Conservation (phyloP, 2,329 filamentous ascomycete genomes). For the Phaeophleospora eucalypticola region DNA sequence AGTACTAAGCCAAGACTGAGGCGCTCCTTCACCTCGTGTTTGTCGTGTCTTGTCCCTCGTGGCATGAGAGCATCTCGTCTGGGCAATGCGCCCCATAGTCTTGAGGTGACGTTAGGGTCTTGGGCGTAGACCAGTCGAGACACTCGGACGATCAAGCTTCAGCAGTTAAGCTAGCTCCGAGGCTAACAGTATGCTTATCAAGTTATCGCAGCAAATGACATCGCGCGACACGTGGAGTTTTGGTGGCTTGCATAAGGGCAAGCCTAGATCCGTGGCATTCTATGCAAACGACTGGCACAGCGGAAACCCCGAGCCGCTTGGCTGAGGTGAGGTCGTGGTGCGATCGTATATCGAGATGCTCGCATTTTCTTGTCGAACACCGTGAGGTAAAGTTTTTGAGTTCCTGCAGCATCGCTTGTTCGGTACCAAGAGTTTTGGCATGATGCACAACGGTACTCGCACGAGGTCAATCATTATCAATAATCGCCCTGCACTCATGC, state of each 20-base stretch:
- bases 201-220: neutral
- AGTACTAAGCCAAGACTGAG: too few relatives aligned
- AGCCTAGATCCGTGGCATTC: neutral
- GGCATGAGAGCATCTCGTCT: neutral
- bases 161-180: neutral
- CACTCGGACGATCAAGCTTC: neutral
- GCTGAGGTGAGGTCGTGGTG: neutral
- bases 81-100: neutral
- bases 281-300: slow-evolving; percentile 3
- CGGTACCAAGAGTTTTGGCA: too few relatives aligned
- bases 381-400: neutral
- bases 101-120: neutral
- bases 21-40: too few relatives aligned
- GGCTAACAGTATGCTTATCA: neutral
- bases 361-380: neutral
- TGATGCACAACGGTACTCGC: too few relatives aligned
- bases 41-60: neutral
- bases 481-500: too few relatives aligned
- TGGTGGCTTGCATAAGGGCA: neutral
- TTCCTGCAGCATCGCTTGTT: too few relatives aligned
- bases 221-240: neutral
- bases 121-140: neutral
- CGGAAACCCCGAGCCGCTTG: slow-evolving; percentile 4
- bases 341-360: neutral
- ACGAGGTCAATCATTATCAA: too few relatives aligned